A percentile compares a stretch with the other conserved stretches of the same genome.
Conservation (phyloP, 805 yeast genomes). For the Metschnikowia corniflorae region DNA sequence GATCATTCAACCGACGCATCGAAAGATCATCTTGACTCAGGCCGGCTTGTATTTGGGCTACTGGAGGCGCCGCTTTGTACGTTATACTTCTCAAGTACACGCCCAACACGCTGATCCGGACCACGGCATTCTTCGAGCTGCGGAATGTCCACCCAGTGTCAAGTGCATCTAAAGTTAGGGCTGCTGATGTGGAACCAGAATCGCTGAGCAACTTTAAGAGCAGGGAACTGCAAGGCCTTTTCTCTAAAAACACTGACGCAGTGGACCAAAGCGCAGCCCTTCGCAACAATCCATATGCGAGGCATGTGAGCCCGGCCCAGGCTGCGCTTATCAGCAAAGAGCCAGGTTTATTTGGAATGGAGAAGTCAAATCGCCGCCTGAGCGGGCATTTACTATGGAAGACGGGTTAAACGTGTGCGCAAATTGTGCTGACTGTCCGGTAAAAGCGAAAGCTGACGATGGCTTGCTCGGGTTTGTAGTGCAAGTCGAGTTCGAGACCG, state of each 20-base stretch:
- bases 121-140: constrained; percentile 26
- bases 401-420: constrained; percentile 27
- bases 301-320: constrained; percentile 26
- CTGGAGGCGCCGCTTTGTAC: constrained; percentile 50
- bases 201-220: constrained; percentile 25
- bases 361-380: constrained; percentile 9
- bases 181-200: constrained; percentile 3
- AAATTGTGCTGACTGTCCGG: constrained; percentile 31
- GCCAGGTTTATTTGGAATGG: constrained; percentile 1
- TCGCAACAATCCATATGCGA: constrained; percentile 39
- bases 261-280: constrained; percentile 42
- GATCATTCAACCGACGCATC: too few species aligned
- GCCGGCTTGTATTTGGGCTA: constrained; percentile 50
- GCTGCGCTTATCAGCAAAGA: constrained; percentile 18
- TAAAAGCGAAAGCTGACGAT: constrained; percentile 11
- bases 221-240: too few species aligned
- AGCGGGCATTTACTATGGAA: constrained; percentile 16
- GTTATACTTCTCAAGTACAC: constrained; percentile 32
- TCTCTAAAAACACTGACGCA: too few species aligned
- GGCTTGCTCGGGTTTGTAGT: constrained; percentile 14
- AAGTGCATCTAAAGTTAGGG: constrained; percentile 3
- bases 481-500: constrained; percentile 11
- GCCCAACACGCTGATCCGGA: constrained; percentile 20
- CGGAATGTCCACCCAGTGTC: constrained; percentile 3
- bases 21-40: constrained; percentile 17